phyloP scores from a whole-genome alignment of 2,329 filamentous ascomycete species.

The Epichloe aotearoae region DNA sequence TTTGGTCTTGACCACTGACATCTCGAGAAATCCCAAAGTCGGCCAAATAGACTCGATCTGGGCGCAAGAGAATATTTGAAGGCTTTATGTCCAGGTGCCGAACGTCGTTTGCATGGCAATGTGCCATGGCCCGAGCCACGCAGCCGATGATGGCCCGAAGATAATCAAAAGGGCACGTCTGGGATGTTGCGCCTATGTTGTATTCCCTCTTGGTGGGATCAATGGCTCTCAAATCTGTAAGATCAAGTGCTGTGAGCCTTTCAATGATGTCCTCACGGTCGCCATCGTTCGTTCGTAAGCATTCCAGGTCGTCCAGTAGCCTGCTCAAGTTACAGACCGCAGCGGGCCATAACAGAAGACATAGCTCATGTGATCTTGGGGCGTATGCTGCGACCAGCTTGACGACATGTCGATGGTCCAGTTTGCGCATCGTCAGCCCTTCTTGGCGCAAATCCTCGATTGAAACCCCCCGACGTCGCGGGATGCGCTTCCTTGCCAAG shows the following conservation, averaged over 20 bases:
- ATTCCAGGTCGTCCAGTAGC: conserved; percentile 30
- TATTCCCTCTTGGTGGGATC: conserved; percentile 14
- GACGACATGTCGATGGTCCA: conserved; percentile 34
- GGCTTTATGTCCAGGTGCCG: conserved; percentile 36
- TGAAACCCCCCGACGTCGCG: conserved; percentile 21
- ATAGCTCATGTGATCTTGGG: conserved; percentile 25
- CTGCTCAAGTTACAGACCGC: conserved; percentile 31
- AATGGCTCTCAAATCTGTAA: conserved; percentile 24
- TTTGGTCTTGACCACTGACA: conserved; percentile 30
- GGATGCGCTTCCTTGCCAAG: conserved; percentile 32
- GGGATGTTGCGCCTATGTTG: conserved; percentile 8
- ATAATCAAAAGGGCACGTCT: conserved; percentile 26
- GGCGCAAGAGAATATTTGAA: conserved; percentile 31
- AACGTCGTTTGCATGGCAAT: conserved; percentile 28
- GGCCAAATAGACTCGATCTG: conserved; percentile 31
- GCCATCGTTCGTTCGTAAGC: conserved; percentile 22
- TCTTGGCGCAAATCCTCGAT: conserved; percentile 31
- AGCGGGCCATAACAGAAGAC: conserved; percentile 33
- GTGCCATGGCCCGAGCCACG: conserved; percentile 27
- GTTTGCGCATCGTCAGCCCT: conserved; percentile 32
- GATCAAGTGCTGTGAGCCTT: conserved; percentile 24
- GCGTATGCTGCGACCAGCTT: conserved; percentile 34
- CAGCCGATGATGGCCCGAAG: conserved; percentile 31
- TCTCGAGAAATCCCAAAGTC: conserved; percentile 37
- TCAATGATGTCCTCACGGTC: conserved; percentile 27